phyloP scores from a whole-genome alignment of 495 filamentous ascomycete genomes.

The Xylaria castorea region DNA sequence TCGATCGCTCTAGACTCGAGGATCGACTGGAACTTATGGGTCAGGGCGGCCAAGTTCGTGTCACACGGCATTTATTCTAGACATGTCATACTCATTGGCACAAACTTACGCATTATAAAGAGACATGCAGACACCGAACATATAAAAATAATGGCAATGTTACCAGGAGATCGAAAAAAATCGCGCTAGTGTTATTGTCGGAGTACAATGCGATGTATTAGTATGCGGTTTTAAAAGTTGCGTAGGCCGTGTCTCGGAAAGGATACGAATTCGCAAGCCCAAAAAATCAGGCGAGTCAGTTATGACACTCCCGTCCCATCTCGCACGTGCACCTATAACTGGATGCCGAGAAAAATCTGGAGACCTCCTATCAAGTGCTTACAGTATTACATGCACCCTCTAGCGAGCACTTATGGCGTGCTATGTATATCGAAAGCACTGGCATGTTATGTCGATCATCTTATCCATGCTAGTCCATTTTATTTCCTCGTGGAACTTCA shows the following conservation, averaged over 20 bases:
- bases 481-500: background rate
- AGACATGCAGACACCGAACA: constrained; percentile 10
- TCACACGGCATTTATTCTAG: constrained; percentile 26
- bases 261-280: constrained; percentile 10
- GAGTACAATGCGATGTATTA: background rate
- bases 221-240: constrained; percentile 5
- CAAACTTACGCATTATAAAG: constrained; percentile 14
- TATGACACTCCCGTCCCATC: constrained; percentile 1
- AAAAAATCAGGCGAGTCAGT: constrained; percentile 11
- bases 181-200: background rate
- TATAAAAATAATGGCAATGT: background rate
- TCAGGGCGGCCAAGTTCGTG: constrained; percentile 17
- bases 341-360: constrained; percentile 17
- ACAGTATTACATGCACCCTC: constrained; percentile 4
- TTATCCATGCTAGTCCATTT: background rate
- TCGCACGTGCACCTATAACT: background rate
- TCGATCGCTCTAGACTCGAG: constrained; percentile 41
- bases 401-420: background rate
- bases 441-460: background rate
- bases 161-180: background rate
- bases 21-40: constrained; percentile 33
- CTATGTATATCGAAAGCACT: constrained; percentile 10
- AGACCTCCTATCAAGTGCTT: constrained; percentile 17
- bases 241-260: constrained; percentile 12
- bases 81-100: background rate